Conservation (phyloP, 139 green algal species). For the Marvania coccoides region DNA sequence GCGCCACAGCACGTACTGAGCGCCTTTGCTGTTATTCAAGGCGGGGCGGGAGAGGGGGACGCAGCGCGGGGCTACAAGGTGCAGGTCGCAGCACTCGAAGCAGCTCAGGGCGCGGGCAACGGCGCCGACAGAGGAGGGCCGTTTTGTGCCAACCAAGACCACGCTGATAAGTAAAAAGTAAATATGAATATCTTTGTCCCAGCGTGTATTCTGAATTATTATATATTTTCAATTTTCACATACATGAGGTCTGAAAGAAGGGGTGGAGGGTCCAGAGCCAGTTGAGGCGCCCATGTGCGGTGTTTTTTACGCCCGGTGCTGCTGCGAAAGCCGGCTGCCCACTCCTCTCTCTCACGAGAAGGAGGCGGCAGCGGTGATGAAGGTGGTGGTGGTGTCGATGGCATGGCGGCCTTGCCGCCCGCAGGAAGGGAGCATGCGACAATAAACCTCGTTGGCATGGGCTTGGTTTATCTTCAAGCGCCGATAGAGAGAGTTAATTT, state of each 20-base stretch:
- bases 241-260: constrained; percentile 38
- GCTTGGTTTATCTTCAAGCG: no score
- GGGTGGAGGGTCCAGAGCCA: constrained; percentile 31
- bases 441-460: no score
- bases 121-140: constrained; percentile 43
- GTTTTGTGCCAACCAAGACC: constrained; percentile 24
- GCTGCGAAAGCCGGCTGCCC: neutral
- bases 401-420: no score
- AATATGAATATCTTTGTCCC: neutral
- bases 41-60: constrained; percentile 18
- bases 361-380: no score
- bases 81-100: constrained; percentile 55
- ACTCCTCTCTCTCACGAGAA: neutral
- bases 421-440: no score
- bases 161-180: neutral
- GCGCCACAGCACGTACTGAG: constrained; percentile 46
- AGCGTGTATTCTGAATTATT: constrained; percentile 16
- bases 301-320: constrained; percentile 22
- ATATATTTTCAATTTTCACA: no score
- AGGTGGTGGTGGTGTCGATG: no score
- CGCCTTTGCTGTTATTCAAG: constrained; percentile 40
- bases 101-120: constrained; percentile 37
- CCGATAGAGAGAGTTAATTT: no score
- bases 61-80: constrained; percentile 31
- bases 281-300: constrained; percentile 23